phyloP scores from a whole-genome alignment of 345 rosid species.

The Heritiera fomes region DNA sequence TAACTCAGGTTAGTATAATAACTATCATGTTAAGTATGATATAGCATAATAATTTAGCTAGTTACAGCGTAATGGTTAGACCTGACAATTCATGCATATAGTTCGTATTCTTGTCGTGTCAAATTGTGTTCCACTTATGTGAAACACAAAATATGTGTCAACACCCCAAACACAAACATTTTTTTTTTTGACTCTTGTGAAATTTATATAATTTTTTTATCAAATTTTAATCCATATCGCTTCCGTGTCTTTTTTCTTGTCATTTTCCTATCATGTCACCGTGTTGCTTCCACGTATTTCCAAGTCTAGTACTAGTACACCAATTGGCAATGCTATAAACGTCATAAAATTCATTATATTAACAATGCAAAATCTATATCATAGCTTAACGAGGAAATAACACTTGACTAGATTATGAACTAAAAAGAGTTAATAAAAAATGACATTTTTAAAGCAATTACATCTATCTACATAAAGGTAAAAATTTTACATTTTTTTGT shows the following conservation, averaged over 20 bases:
- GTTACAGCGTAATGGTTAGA: background rate
- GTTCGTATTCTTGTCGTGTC: too few species aligned
- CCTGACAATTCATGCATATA: too few species aligned
- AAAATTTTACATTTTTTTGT: background rate
- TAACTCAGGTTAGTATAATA: background rate
- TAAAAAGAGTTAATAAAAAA: background rate
- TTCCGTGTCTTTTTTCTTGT: too few species aligned
- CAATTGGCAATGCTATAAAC: background rate
- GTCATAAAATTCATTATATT: background rate
- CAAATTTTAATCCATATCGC: too few species aligned
- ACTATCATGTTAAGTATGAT: background rate
- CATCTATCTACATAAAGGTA: background rate
- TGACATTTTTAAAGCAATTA: conserved; percentile 3
- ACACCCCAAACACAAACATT: too few species aligned
- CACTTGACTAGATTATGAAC: background rate
- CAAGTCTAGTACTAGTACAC: background rate
- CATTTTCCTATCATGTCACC: too few species aligned
- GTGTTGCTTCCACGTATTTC: too few species aligned
- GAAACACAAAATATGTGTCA: too few species aligned
- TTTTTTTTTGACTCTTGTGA: too few species aligned
- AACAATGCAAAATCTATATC: background rate
- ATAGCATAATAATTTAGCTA: background rate
- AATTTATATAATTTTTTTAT: too few species aligned
- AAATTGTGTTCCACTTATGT: too few species aligned
- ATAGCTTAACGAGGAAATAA: background rate